Evolutionary conservation across 116 monocot species (phyloP).

Genomic region (Iris pallida): DNA sequence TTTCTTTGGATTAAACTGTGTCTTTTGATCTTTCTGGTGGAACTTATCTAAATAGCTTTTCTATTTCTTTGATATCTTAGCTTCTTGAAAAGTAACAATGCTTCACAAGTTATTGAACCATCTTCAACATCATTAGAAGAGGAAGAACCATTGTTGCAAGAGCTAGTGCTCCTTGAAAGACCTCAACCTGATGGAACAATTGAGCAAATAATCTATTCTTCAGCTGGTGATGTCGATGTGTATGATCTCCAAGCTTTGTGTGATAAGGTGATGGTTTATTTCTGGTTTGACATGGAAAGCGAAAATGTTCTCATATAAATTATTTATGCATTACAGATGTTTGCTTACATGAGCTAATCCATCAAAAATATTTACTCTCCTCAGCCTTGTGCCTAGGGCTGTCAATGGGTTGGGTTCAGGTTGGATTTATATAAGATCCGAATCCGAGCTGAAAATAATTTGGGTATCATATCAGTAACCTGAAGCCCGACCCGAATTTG

Average conservation of each 20-base stretch:
- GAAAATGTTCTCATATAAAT: background rate
- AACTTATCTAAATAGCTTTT: background rate
- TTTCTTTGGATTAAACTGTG: background rate
- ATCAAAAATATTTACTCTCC: background rate
- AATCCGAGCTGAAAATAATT: too few species aligned
- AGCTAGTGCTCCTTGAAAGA: conserved; percentile 68
- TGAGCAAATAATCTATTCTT: conserved; percentile 90
- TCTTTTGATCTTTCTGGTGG: background rate
- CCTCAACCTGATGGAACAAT: conserved; percentile 69
- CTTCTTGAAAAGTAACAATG: conserved; percentile 63
- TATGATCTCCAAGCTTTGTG: conserved; percentile 91
- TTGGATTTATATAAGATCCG: too few species aligned
- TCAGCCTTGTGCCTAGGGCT: background rate
- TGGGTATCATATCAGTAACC: too few species aligned
- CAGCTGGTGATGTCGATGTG: conserved; percentile 90
- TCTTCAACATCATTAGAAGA: conserved; percentile 46
- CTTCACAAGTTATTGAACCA: conserved; percentile 64
- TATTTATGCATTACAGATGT: background rate
- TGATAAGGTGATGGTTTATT: conserved; percentile 70
- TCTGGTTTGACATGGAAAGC: background rate
- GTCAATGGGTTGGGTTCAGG: too few species aligned
- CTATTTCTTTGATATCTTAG: conserved; percentile 29
- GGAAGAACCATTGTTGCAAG: conserved; percentile 52
- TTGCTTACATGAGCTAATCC: background rate
- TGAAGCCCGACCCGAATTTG: too few species aligned